Evolutionary conservation across 768 basidiomycete species (phyloP).

Genomic region (Mycena alexandri): DNA sequence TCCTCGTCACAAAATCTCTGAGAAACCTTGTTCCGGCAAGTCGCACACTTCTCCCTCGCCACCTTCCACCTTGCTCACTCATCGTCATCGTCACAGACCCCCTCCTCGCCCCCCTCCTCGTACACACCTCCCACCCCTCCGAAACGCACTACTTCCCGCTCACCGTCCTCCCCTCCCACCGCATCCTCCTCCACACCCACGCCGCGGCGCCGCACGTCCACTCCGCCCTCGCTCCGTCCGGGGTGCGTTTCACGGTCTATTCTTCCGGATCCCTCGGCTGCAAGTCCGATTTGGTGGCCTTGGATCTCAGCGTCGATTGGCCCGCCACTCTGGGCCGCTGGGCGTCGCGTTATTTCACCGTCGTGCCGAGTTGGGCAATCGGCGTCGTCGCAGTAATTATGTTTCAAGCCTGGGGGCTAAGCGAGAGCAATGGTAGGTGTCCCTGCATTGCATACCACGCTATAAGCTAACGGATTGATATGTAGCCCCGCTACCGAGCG

Average conservation of each 20-base stretch:
- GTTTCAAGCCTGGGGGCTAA: conserved; percentile 63
- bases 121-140: conserved; percentile 67
- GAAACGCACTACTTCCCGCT: conserved; percentile 82
- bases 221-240: conserved; percentile 44
- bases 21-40: conserved; percentile 52
- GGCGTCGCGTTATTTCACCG: conserved; percentile 81
- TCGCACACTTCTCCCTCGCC: not conserved
- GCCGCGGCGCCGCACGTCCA: conserved; percentile 76
- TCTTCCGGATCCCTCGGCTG: conserved; percentile 67
- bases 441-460: not conserved
- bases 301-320: conserved; percentile 78
- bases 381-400: conserved; percentile 75
- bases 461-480: conserved; percentile 3
- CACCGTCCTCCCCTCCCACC: conserved; percentile 46
- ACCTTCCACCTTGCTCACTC: conserved; percentile 19
- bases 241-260: conserved; percentile 71
- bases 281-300: conserved; percentile 46
- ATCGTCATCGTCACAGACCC: conserved; percentile 53
- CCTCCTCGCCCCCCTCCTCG: conserved; percentile 73
- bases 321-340: conserved; percentile 76
- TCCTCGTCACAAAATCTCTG: conserved; percentile 44
- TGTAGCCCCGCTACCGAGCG: conserved; percentile 59
- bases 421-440: conserved; percentile 47
- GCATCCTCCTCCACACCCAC: conserved; percentile 77
- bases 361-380: conserved; percentile 78